A percentile compares a stretch with the other conserved stretches of the same genome.
Conservation (phyloP, 352 stramenopile species). For the Peronosclerospora sorghi region DNA sequence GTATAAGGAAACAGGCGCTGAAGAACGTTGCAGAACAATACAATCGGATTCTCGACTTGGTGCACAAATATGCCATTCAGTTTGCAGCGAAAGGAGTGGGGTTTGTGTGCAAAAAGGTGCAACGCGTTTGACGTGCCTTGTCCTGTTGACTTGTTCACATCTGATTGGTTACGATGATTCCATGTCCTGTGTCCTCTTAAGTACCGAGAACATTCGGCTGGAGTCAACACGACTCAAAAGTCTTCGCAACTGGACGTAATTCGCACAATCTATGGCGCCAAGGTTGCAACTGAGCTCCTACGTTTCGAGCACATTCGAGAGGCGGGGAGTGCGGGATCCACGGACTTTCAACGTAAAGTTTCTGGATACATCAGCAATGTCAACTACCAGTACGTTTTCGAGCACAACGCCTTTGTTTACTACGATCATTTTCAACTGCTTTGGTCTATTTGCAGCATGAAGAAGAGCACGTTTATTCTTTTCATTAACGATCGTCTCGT, state of each 20-base stretch:
- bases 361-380: constrained; percentile 72
- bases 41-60: constrained; percentile 87
- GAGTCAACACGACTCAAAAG: constrained; percentile 64
- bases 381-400: constrained; percentile 72
- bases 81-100: constrained; percentile 79
- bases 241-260: constrained; percentile 62
- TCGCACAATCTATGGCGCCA: constrained; percentile 61
- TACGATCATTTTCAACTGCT: no score
- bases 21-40: constrained; percentile 93
- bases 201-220: constrained; percentile 67
- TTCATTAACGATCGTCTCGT: constrained; percentile 98
- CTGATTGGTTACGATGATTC: no score
- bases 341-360: constrained; percentile 29
- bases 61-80: constrained; percentile 95
- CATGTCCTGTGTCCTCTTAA: no score
- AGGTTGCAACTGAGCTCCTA: constrained; percentile 51
- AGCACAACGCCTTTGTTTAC: neutral
- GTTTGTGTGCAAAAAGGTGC: constrained; percentile 93
- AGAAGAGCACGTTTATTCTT: constrained; percentile 84
- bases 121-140: no score
- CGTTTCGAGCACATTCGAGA: constrained; percentile 32
- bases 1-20: constrained; percentile 86
- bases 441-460: constrained; percentile 33
- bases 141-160: no score
- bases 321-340: constrained; percentile 17